Evolutionary conservation across 2,329 filamentous ascomycete species (phyloP), one percentile per base, ranked within the genome.

Genomic region (Uncinocarpus reesii): DNA sequence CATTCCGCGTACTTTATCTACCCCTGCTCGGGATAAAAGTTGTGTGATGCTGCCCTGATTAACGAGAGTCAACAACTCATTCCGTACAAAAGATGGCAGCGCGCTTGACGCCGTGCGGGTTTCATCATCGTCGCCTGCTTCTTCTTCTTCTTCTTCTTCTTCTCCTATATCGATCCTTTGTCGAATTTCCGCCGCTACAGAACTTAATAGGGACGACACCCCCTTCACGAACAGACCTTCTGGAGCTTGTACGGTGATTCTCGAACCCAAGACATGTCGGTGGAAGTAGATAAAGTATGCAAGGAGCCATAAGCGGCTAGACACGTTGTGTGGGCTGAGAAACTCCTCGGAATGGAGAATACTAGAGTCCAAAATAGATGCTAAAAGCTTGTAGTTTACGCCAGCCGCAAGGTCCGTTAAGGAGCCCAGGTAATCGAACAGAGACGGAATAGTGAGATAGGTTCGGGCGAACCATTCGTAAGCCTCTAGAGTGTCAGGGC

Each of bases 21-120:
- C 56, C 28, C 63, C 60, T 50, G 60, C 67, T 35, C 68, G 67
- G 8, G 72, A 69, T 7, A 86, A 66, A 6, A 83, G 68, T 20
- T 74, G 74, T 0, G 81, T 78, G 47, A 95, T 84, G 32, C 83
- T 85, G 36, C 81, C 75, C 61, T 86, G 79, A 53, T 88, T 81
- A 26, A 93, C 79, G 6, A 95, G 69, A 7, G 81, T 84, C 13
- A 76, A 65, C 1, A 95, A 69, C 56, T 87, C 79, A 0, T 75
- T 70, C 40, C 75, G 74, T 10, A 93, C 65, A 58, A 87, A 84
- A 0, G 71, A 57, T 47, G 63, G 63, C 28, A 71, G 52, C 58
- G 56, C 63, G 18, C n/a, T n/a, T n/a, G n/a, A n/a, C n/a, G n/a
- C n/a, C n/a, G n/a, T n/a, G n/a, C n/a, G n/a, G n/a, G n/a, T n/a